Percentiles rank a stretch among this genome's conserved stretches.
These are phyloP conservation scores for Ophiostoma sp. DNA, from an alignment of 2,329 filamentous ascomycete species.

Conservation along the genomic window DNA sequence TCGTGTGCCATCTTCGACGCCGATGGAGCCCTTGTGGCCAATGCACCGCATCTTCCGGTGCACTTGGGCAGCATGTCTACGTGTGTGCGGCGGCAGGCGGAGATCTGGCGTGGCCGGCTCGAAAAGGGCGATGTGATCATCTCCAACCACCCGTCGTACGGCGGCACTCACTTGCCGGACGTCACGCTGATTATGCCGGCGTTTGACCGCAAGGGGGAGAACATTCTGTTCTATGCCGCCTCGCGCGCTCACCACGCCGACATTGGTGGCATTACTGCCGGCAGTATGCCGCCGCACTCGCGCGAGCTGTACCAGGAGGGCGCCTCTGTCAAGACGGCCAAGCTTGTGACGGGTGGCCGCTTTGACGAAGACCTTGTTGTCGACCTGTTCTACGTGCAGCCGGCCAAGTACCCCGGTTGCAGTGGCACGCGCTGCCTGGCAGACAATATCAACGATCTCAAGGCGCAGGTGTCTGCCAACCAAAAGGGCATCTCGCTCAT, in stretches of 20 bases:
- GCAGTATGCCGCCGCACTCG: conserved; percentile 75
- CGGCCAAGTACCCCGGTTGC: conserved; percentile 69
- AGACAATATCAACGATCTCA: conserved; percentile 81
- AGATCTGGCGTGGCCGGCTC: conserved; percentile 73
- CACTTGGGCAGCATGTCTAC: conserved; percentile 84
- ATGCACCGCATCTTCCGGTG: conserved; percentile 74
- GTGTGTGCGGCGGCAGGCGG: conserved; percentile 70
- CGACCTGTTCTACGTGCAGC: conserved; percentile 66
- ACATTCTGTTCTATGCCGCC: conserved; percentile 77
- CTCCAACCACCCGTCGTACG: conserved; percentile 78
- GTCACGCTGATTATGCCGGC: conserved; percentile 77
- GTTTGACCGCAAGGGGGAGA: conserved; percentile 58
- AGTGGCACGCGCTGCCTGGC: conserved; percentile 71
- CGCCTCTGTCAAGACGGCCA: conserved; percentile 58
- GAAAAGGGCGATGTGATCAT: conserved; percentile 77
- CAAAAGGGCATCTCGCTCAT: conserved; percentile 80
- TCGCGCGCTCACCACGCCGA: conserved; percentile 78
- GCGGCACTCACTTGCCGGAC: conserved; percentile 77
- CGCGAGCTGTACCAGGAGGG: conserved; percentile 61
- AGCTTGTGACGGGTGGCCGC: conserved; percentile 68
- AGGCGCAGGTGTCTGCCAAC: conserved; percentile 82
- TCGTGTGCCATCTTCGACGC: conserved; percentile 77
- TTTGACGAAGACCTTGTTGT: conserved; percentile 75
- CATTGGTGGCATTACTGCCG: conserved; percentile 76
- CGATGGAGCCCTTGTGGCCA: conserved; percentile 69